These are phyloP conservation scores for Schizophyllum amplum DNA, from an alignment of 1,284 basidiomycete genomes.

Conservation along the genomic window DNA sequence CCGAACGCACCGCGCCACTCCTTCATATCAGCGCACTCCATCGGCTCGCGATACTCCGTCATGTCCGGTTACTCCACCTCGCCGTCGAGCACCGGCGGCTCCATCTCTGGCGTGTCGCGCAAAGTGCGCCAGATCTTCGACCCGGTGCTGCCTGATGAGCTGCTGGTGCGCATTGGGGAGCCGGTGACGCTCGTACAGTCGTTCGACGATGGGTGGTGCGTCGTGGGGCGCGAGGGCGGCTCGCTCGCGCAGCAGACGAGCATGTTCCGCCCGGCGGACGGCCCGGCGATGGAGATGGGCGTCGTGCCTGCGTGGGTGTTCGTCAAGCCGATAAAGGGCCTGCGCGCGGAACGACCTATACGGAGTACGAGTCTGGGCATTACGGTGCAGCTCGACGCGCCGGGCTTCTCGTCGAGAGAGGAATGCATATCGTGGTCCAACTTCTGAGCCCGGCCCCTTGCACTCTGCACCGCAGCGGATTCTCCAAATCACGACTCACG, in stretches of 20 bases:
- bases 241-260: conserved; percentile 25
- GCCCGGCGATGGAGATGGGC: conserved; percentile 49
- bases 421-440: conserved; percentile 62
- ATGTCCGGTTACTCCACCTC: conserved; percentile 27
- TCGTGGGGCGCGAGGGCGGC: conserved; percentile 46
- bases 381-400: conserved; percentile 41
- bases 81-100: conserved; percentile 23
- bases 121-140: conserved; percentile 55
- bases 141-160: conserved; percentile 65
- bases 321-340: conserved; percentile 49
- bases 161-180: conserved; percentile 49
- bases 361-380: conserved; percentile 54
- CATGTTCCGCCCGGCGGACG: conserved; percentile 29
- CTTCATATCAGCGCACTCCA: conserved; percentile 23
- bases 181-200: conserved; percentile 48
- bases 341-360: conserved; percentile 52
- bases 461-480: too few species aligned
- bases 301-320: conserved; percentile 70
- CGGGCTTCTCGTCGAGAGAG: conserved; percentile 31
- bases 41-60: conserved; percentile 31
- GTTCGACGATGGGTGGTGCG: conserved; percentile 72
- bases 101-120: conserved; percentile 31
- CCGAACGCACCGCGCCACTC: conserved; percentile 23
- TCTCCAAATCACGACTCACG: too few species aligned
- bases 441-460: conserved; percentile 43